Base-by-base conservation (phyloP, 1,284 basidiomycete species). In the Fistulinella cinereoalba region DNA sequence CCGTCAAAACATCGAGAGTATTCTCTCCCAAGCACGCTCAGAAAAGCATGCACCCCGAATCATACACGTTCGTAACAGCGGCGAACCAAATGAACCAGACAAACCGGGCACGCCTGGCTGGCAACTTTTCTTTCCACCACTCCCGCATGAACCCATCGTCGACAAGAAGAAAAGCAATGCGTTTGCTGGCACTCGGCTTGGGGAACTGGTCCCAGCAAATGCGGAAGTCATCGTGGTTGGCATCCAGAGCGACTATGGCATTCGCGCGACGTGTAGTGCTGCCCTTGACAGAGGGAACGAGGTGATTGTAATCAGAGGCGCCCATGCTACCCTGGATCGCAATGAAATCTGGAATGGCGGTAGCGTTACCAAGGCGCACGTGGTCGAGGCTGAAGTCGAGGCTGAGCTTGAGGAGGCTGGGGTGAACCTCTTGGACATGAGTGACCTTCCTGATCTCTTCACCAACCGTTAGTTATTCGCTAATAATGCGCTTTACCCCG, bases 101-200 rank as follows among this genome's bases (percentile, higher is more conserved):
- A 78, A 80, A 57, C 73, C 70, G 0, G 53, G 70, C 49, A 67
- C 75, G 0, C 60, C 70, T 4, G 79, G 80, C 6, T 85, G 81
- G 81, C 63, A 76, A 54, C 77, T 85, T 57, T 71, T 74, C 50
- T 76, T 79, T 60, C 55, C 67, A 9, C 75, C 78, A 2, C 70
- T 70, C 11, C 59, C 72, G 0, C 58, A 67, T 53, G 82, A 85
- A 62, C 61, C 64, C 43, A 67, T 83, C 44, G 55, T 85, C 44
- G 81, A 85, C 68, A 85, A 85, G 68, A 67, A 67, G 50, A 84
- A 83, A 67, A 83, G 81, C 68, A 85, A 84, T 57, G 82, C 83
- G 19, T 86, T 85, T 53, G 68, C 74, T 0, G 80, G 77, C 24
- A 84, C 82, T 27, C 51, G 46, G 10, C 69, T 86, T 11, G 72